A percentile compares a stretch with the other conserved stretches of the same genome.
Evolutionary conservation across 2,329 filamentous ascomycete genomes (phyloP).

Genomic region (Lecanicillium sp.): DNA sequence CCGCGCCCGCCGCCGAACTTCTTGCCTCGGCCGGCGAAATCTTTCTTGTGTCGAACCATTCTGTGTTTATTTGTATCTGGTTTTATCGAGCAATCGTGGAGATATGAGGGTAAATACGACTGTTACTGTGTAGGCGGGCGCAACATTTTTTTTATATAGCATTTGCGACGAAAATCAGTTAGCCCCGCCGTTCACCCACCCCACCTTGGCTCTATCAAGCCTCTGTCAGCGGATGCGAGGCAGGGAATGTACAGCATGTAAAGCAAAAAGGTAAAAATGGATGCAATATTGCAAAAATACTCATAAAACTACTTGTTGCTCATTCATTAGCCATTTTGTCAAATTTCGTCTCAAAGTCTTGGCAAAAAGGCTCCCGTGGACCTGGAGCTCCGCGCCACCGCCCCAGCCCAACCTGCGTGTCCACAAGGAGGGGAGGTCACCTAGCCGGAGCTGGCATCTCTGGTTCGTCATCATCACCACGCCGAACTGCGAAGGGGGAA

Average conservation of each 20-base stretch:
- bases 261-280: too few relatives aligned
- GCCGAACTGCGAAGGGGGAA: conserved; percentile 1
- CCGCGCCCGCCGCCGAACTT: conserved; percentile 56
- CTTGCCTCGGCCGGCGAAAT: conserved; percentile 66
- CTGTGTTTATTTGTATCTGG: too few relatives aligned
- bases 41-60: conserved; percentile 99
- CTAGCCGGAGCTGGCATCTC: background rate
- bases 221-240: too few relatives aligned
- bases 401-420: conserved; percentile 6
- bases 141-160: background rate
- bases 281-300: background rate
- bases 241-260: too few relatives aligned
- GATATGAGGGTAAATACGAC: too few relatives aligned
- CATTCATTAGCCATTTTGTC: too few relatives aligned
- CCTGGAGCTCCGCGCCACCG: conserved; percentile 6
- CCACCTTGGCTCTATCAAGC: conserved; percentile 1
- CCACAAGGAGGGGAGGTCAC: conserved; percentile 9
- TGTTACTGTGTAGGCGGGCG: background rate
- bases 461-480: conserved; percentile 9
- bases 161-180: conserved; percentile 8
- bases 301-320: background rate
- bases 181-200: conserved; percentile 11
- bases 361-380: background rate
- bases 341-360: too few relatives aligned
- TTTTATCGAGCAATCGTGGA: too few relatives aligned